Percentiles rank a stretch among this genome's conserved stretches.
Evolutionary conservation across 2,329 filamentous ascomycete species (phyloP).

Genomic region (Alternaria rosae): DNA sequence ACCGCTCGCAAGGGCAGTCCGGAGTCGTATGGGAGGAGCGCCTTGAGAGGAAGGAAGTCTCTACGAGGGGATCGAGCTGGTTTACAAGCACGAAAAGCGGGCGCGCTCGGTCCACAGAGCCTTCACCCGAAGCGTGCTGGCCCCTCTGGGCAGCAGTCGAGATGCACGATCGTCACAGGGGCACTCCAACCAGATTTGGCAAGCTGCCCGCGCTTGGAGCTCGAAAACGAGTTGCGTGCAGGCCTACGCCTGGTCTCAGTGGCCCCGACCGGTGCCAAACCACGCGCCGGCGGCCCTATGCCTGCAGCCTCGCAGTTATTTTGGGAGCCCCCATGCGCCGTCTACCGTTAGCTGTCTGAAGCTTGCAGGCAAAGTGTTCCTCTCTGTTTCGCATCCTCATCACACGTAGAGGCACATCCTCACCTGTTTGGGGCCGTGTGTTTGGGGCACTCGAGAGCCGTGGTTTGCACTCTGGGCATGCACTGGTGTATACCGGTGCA

Average conservation of each 20-base stretch:
- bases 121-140: constrained; percentile 7
- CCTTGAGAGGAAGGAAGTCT: constrained; percentile 16
- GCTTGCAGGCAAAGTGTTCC: constrained; percentile 13
- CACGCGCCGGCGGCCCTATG: constrained; percentile 10
- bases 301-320: constrained; percentile 28
- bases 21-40: constrained; percentile 24
- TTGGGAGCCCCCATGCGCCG: constrained; percentile 29
- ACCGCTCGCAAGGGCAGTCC: constrained; percentile 31
- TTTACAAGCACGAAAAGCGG: constrained; percentile 33
- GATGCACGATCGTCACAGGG: constrained; percentile 34
- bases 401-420: not conserved
- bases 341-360: constrained; percentile 30
- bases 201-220: constrained; percentile 17
- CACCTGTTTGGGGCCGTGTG: not conserved
- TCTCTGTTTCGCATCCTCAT: constrained; percentile 29
- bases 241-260: constrained; percentile 13
- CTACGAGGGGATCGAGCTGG: constrained; percentile 28
- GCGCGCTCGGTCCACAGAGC: constrained; percentile 20
- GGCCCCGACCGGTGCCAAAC: constrained; percentile 10
- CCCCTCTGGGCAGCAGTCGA: constrained; percentile 7
- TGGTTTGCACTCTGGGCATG: not conserved
- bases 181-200: constrained; percentile 20
- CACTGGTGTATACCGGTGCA: not conserved
- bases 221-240: constrained; percentile 18
- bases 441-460: not conserved